These are phyloP conservation scores for Helotiales sp. DNA, from an alignment of 2,329 filamentous ascomycete genomes.

Conservation along the genomic window DNA sequence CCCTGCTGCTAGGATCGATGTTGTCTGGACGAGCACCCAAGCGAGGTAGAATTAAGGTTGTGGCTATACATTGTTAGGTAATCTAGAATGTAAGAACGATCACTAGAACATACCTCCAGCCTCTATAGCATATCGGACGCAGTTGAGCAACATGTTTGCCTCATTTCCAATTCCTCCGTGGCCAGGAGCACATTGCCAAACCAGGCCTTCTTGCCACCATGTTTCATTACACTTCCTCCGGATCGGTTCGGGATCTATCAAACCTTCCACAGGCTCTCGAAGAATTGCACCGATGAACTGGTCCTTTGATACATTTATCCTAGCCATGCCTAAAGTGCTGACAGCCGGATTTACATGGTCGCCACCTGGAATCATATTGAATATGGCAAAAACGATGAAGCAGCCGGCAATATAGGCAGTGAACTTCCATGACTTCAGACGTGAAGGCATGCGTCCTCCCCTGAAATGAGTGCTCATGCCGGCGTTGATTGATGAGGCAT, in stretches of 20 bases:
- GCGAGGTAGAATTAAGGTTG: neutral
- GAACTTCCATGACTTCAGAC: neutral
- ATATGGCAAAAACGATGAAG: neutral
- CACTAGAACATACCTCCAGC: neutral
- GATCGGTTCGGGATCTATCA: neutral
- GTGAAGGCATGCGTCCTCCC: neutral
- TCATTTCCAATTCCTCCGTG: neutral
- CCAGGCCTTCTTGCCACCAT: neutral
- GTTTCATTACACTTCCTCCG: neutral
- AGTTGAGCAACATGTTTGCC: neutral
- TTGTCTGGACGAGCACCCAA: neutral
- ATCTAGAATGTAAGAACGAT: neutral
- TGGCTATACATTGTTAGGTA: neutral
- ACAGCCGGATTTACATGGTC: neutral
- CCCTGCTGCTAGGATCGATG: neutral
- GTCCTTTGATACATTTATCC: neutral
- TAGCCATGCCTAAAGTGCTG: neutral
- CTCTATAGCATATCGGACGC: neutral
- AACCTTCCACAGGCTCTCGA: neutral
- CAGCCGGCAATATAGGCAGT: neutral
- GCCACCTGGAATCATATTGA: neutral
- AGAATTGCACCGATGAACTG: neutral
- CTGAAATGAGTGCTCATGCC: neutral
- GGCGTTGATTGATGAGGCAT: neutral
- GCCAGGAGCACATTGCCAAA: neutral